Evolutionary conservation across 2,329 filamentous ascomycete species (phyloP), one percentile per base, ranked within the genome.

Genomic region (Calonectria fujianensis): DNA sequence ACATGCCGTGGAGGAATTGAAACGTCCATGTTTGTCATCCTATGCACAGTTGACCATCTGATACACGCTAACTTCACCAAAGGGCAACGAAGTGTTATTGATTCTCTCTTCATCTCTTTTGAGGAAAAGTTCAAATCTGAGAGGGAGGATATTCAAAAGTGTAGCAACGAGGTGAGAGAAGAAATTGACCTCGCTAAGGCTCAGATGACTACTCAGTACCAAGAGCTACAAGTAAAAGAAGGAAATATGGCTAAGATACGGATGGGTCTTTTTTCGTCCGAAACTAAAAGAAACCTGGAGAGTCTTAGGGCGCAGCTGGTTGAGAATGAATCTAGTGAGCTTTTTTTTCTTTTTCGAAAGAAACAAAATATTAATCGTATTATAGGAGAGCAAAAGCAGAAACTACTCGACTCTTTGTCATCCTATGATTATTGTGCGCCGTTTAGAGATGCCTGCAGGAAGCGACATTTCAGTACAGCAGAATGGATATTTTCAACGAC

Each of bases 361-460:
- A 32, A 32, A 32, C 10, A 29, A 24, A 4, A n/a, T 0, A 20
- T 14, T 63, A 11, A 68, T 69, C 1, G 18, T 14, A 0, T 8
- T 16, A 2, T 14, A 75, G 75, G 57, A n/a, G 20, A 78, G 32
- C 68, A 63, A 52, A 77, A 69, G 8, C 78, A 82, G 16, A 64
- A 69, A 37, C 74, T 85, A 3, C 75, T 86, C 0, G 76, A 83
- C 5, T 74, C 69, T 0, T 71, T 86, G 6, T 85, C 78, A 3
- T 68, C 74, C 1, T 72, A 84, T 66, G 75, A 83, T 24, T 78
- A 82, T 41, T 9, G 78, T 0, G 78, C 70, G 2, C 67, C 77
- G 2, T 77, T 83, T 1, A 82, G 80, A n/a, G 77, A 83, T 39
- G 81, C 75, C 24, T 77, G 80, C 11, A 75, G 80, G 2, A 84